Evolutionary conservation across 306 rosid genomes (phyloP).

Genomic region (Vigna trinervia): DNA sequence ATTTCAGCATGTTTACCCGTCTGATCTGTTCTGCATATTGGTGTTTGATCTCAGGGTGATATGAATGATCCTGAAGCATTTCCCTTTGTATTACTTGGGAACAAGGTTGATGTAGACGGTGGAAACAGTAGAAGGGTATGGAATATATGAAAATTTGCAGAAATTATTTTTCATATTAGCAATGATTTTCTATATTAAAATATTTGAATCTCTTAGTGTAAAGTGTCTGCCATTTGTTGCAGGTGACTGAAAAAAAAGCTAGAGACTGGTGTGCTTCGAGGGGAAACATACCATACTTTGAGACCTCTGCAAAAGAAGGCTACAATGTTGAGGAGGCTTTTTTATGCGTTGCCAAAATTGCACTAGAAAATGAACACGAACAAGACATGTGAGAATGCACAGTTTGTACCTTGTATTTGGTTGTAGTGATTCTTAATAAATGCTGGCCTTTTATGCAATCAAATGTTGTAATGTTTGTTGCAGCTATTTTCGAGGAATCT

Average conservation of each 20-base stretch:
- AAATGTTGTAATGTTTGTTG: slow-evolving; percentile 2
- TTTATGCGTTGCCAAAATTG: slow-evolving; percentile 66
- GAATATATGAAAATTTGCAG: background rate
- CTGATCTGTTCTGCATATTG: background rate
- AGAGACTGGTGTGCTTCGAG: slow-evolving; percentile 81
- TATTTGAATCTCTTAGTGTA: background rate
- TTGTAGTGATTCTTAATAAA: background rate
- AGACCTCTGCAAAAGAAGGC: slow-evolving; percentile 87
- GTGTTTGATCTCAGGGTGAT: slow-evolving; percentile 62
- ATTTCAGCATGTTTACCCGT: background rate
- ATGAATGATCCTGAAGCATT: slow-evolving; percentile 59
- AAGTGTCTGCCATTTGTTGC: slow-evolving; percentile 30
- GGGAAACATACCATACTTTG: slow-evolving; percentile 87
- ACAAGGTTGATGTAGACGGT: slow-evolving; percentile 76
- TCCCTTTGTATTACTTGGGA: slow-evolving; percentile 83
- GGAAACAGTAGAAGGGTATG: slow-evolving; percentile 72
- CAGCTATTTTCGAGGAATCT: slow-evolving; percentile 83
- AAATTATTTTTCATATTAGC: background rate
- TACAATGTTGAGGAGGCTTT: slow-evolving; percentile 80
- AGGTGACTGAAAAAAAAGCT: slow-evolving; percentile 76
- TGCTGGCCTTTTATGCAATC: background rate
- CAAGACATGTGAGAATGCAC: slow-evolving; percentile 65
- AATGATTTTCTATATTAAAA: background rate
- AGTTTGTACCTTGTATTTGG: background rate
- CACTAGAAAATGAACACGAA: slow-evolving; percentile 67